phyloP scores from a whole-genome alignment of 257 asterid genomes.

The Salvia splendens region DNA sequence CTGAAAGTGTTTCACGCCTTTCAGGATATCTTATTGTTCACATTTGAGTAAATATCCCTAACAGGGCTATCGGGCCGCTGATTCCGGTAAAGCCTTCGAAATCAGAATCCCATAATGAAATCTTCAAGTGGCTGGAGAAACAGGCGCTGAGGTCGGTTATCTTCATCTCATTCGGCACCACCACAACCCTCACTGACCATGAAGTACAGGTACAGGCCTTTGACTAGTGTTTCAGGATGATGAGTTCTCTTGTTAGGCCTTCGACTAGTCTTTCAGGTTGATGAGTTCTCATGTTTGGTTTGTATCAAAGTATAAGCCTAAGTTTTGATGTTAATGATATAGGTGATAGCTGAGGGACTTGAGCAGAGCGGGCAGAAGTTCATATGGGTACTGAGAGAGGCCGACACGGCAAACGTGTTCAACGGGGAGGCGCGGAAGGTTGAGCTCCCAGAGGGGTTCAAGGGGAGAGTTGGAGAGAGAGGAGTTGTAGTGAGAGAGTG shows the following conservation, averaged over 20 bases:
- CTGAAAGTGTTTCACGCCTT: too few species aligned
- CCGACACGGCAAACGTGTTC: constrained; percentile 52
- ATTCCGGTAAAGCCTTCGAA: constrained; percentile 17
- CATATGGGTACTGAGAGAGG: constrained; percentile 62
- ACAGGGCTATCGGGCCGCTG: constrained; percentile 52
- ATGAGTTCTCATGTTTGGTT: too few species aligned
- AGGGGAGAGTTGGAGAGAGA: constrained; percentile 36
- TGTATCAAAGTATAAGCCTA: too few species aligned
- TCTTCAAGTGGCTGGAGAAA: constrained; percentile 47
- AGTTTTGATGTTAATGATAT: not conserved
- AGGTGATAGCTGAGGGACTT: constrained; percentile 44
- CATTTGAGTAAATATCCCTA: too few species aligned
- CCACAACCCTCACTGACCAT: constrained; percentile 39
- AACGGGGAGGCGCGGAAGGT: constrained; percentile 39
- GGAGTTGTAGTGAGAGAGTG: constrained; percentile 59
- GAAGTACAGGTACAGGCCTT: constrained; percentile 28
- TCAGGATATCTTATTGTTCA: too few species aligned
- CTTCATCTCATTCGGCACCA: constrained; percentile 51
- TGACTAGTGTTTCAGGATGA: too few species aligned
- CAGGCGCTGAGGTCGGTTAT: constrained; percentile 45
- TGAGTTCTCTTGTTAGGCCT: too few species aligned
- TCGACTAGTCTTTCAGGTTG: too few species aligned
- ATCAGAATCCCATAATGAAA: not conserved
- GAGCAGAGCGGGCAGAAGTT: constrained; percentile 52
- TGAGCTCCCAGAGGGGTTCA: constrained; percentile 47